Conservation (phyloP, 2,329 filamentous ascomycete genomes). For the Neophaeococcomyces mojaviensis region DNA sequence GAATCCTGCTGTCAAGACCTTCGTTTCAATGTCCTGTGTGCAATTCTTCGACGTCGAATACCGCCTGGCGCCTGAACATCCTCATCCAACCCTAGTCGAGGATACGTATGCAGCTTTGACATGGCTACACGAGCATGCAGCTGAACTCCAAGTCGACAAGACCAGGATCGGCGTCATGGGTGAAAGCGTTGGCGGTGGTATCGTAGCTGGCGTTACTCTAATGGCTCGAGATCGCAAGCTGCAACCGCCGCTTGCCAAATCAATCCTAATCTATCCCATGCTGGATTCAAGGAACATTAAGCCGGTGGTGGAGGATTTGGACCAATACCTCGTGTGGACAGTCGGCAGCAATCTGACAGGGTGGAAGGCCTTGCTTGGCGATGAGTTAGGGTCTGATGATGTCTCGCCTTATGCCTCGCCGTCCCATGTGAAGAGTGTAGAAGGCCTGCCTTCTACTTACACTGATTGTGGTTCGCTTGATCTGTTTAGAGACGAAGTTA, state of each 20-base stretch:
- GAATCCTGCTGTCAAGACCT: slow-evolving; percentile 9
- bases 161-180: slow-evolving; percentile 36
- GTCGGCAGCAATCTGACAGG: slow-evolving; percentile 33
- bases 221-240: slow-evolving; percentile 30
- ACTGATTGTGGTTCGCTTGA: slow-evolving; percentile 40
- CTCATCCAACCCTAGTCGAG: slow-evolving; percentile 21
- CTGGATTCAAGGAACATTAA: slow-evolving; percentile 37
- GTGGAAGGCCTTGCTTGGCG: slow-evolving; percentile 36
- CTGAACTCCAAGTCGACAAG: slow-evolving; percentile 35
- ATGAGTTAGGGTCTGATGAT: slow-evolving; percentile 14
- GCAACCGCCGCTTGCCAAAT: slow-evolving; percentile 29
- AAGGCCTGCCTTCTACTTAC: slow-evolving; percentile 37
- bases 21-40: slow-evolving; percentile 18
- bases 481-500: slow-evolving; percentile 35
- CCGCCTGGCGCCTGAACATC: slow-evolving; percentile 24
- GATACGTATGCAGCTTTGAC: slow-evolving; percentile 27
- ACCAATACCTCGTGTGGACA: slow-evolving; percentile 31
- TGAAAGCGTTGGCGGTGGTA: slow-evolving; percentile 37
- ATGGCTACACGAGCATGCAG: slow-evolving; percentile 33
- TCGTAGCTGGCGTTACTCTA: slow-evolving; percentile 34
- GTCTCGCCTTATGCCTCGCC: slow-evolving; percentile 31
- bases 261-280: slow-evolving; percentile 43
- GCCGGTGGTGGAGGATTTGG: slow-evolving; percentile 28
- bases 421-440: slow-evolving; percentile 29
- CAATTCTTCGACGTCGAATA: slow-evolving; percentile 26